These are phyloP conservation scores for Diaporthe sp. DNA, from an alignment of 2,329 filamentous ascomycete species.

Conservation along the genomic window DNA sequence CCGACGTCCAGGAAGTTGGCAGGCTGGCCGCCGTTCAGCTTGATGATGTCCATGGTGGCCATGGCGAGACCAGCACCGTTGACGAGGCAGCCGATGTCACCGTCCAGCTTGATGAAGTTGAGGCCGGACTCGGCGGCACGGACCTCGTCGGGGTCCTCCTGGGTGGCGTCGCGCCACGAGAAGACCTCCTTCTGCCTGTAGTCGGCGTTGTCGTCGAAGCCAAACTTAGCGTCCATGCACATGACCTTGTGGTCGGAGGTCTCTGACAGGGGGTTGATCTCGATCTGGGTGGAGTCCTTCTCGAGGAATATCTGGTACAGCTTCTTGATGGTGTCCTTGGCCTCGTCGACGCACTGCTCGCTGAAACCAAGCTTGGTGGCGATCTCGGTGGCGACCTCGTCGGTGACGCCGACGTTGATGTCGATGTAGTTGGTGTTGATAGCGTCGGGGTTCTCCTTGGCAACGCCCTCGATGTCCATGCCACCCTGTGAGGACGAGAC, in stretches of 20 bases:
- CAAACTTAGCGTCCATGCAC: constrained; percentile 99
- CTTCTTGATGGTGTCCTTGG: constrained; percentile 97
- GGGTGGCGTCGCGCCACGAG: constrained; percentile 89
- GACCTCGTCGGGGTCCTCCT: constrained; percentile 98
- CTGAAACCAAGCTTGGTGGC: constrained; percentile 95
- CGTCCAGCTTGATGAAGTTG: constrained; percentile 99
- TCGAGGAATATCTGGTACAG: constrained; percentile 99
- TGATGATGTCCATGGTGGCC: constrained; percentile 99
- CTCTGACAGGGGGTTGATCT: constrained; percentile 99
- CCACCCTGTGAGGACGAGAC: constrained; percentile 98
- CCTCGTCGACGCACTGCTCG: constrained; percentile 95
- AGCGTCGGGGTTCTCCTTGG: constrained; percentile 96
- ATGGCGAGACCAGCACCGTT: constrained; percentile 99
- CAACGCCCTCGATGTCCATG: constrained; percentile 99
- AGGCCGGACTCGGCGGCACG: constrained; percentile 93
- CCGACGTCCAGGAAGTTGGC: constrained; percentile 99
- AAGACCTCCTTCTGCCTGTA: constrained; percentile 99
- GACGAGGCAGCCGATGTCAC: constrained; percentile 98
- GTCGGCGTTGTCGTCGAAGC: constrained; percentile 98
- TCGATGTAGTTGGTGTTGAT: constrained; percentile 95
- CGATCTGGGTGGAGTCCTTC: constrained; percentile 98
- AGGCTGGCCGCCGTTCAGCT: constrained; percentile 94
- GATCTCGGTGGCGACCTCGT: constrained; percentile 92
- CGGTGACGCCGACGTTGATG: constrained; percentile 94
- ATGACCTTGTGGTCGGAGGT: constrained; percentile 98